Conservation (phyloP, 441 rosid species). For the Erodium texanum region DNA sequence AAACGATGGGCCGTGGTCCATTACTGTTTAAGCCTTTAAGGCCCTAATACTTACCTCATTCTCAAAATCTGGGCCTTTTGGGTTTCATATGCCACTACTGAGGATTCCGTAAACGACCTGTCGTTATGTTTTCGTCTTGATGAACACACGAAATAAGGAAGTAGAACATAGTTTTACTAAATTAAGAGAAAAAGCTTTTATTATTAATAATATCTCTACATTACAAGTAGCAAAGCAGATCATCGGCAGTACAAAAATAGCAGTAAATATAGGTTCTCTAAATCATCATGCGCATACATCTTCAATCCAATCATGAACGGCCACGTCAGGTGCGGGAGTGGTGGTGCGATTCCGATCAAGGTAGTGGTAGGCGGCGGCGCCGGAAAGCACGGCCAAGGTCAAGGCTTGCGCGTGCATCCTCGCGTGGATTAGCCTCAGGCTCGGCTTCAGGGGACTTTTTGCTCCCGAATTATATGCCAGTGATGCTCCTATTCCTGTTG, state of each 20-base stretch:
- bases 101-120: too few relatives aligned
- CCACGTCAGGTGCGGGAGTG: neutral
- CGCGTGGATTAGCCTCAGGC: conserved; percentile 62
- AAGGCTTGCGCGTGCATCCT: conserved; percentile 74
- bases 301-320: neutral
- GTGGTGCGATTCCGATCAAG: conserved; percentile 21
- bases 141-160: too few relatives aligned
- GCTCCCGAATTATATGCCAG: conserved; percentile 34
- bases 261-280: too few relatives aligned
- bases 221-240: neutral
- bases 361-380: conserved; percentile 56
- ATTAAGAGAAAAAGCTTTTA: too few relatives aligned
- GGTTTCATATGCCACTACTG: too few relatives aligned
- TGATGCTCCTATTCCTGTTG: conserved; percentile 51
- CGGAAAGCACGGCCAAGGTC: conserved; percentile 55
- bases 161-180: too few relatives aligned
- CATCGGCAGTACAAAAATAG: neutral
- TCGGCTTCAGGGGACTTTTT: conserved; percentile 49
- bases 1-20: too few relatives aligned
- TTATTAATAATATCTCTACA: neutral
- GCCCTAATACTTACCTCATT: too few relatives aligned
- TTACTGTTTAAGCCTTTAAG: too few relatives aligned
- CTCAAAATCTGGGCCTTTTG: too few relatives aligned
- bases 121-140: too few relatives aligned
- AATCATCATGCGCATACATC: neutral